A percentile compares a stretch with the other conserved stretches of the same genome.
phyloP scores from a whole-genome alignment of 164 flowering plant genomes.

The Houttuynia cordata region DNA sequence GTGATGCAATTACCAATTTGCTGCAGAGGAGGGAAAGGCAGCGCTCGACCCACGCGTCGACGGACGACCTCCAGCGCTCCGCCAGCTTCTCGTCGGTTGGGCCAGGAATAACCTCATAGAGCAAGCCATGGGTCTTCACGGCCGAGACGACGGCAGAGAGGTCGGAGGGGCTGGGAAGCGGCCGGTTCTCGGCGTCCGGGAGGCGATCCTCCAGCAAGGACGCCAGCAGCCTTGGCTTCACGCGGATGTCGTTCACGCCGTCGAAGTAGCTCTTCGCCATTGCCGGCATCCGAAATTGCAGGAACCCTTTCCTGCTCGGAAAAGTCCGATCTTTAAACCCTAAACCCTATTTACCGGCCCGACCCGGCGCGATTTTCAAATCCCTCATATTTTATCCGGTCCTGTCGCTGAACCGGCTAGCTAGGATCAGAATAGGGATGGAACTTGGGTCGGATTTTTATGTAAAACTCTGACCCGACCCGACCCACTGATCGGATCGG shows the following conservation, averaged over 20 bases:
- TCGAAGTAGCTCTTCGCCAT: constrained; percentile 3
- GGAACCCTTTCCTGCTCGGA: too few relatives aligned
- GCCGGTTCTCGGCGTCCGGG: constrained; percentile 43
- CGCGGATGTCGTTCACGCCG: constrained; percentile 36
- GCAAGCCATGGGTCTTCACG: constrained; percentile 39
- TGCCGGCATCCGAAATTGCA: background rate
- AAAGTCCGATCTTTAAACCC: too few relatives aligned
- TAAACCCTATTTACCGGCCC: too few relatives aligned
- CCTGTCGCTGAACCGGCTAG: too few relatives aligned
- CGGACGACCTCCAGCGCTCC: constrained; percentile 45
- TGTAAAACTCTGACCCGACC: too few relatives aligned
- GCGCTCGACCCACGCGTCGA: constrained; percentile 56
- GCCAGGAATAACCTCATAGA: constrained; percentile 32
- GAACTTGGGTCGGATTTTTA: too few relatives aligned
- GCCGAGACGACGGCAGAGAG: constrained; percentile 32
- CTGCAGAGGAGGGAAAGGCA: constrained; percentile 36
- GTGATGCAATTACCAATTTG: constrained; percentile 27
- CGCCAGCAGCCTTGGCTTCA: constrained; percentile 55
- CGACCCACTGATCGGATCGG: too few relatives aligned
- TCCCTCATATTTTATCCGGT: too few relatives aligned
- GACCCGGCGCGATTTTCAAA: too few relatives aligned
- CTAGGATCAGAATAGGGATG: too few relatives aligned
- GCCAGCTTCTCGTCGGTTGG: constrained; percentile 19
- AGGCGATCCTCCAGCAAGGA: constrained; percentile 30
- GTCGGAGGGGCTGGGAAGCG: constrained; percentile 22